Base-by-base conservation (phyloP, 208 protist genomes). In the Leishmania gerbilli region DNA sequence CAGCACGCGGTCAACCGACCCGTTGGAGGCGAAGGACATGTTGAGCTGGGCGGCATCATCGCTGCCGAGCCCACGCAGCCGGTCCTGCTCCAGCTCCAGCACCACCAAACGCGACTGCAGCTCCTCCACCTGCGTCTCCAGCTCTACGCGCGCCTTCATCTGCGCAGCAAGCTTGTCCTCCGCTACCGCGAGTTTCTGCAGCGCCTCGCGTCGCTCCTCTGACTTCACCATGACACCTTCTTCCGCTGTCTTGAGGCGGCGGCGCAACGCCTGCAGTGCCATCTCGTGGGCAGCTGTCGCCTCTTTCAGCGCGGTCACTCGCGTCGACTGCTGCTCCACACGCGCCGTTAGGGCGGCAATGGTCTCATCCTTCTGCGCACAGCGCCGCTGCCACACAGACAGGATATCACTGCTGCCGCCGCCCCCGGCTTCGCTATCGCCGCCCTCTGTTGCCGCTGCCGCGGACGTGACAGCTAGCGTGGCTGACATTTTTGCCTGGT, bases 121-220 rank as follows among this genome's bases (percentile, higher is more conserved):
- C 71, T 86, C 87, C 79, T 93, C 90, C 37, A 95, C 75, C 77
- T 93, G 77, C 40, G 87, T 86, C 69, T 96, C 87, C 40, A 95
- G 83, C 64, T 88, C 89, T 21, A 68, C 60, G 3, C 86, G 84
- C 13, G 84, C 82, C 72, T 89, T 87, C 56, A 86, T 81, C 83
- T 92, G 85, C 75, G 74, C 71, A 13, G 79, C 74, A 11, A 95
- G 85, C 79, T 89, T 91, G 74, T 95, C 91, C 79, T 95, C 88
- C 27, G 79, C 79, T 3, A 93, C 81, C 27, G 84, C 62, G 47
- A 95, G 83, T 74, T 91, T 85, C 71, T 93, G 83, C 72, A 89
- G 71, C 3, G 89, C 84, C 47, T 89, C 90, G 3, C 88, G 87
- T 55, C 85, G 80, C 79, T 96, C 91, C 7, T 85, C 79, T 60